These are phyloP conservation scores for Zygoascus ofunaensis DNA, from an alignment of 805 yeast genomes.

Conservation along the genomic window DNA sequence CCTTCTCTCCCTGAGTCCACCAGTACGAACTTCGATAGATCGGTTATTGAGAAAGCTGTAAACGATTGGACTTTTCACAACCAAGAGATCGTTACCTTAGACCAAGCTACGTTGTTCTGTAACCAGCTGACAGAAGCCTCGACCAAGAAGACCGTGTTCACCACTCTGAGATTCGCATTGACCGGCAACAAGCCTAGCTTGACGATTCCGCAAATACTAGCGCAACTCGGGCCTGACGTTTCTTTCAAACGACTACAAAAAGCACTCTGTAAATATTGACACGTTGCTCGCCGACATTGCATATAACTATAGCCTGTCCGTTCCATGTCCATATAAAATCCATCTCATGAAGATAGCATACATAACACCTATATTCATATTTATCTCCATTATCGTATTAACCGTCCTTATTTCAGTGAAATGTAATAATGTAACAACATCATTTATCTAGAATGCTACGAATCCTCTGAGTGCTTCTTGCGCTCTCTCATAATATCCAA, in stretches of 20 bases:
- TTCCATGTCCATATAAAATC: too few species aligned
- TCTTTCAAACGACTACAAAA: neutral
- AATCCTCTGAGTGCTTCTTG: too few species aligned
- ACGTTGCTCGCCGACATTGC: too few species aligned
- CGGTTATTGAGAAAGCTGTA: neutral
- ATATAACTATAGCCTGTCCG: too few species aligned
- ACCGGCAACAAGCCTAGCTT: conserved; percentile 66
- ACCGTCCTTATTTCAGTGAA: too few species aligned
- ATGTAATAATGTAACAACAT: too few species aligned
- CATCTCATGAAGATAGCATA: too few species aligned
- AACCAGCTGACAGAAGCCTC: conserved; percentile 1
- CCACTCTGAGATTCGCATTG: conserved; percentile 55
- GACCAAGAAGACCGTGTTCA: conserved; percentile 35
- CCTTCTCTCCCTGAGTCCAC: conserved; percentile 4
- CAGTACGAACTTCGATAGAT: neutral
- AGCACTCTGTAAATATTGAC: neutral
- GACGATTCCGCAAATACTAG: conserved; percentile 48
- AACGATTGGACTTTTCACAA: neutral
- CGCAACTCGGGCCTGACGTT: conserved; percentile 38
- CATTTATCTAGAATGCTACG: too few species aligned
- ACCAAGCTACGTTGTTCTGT: neutral
- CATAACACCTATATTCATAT: too few species aligned
- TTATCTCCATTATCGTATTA: too few species aligned
- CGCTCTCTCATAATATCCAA: neutral
- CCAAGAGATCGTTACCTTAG: conserved; percentile 1